Evolutionary conservation across 805 yeast species (phyloP), one percentile per base, ranked within the genome.

Genomic region (Pichia heedii): DNA sequence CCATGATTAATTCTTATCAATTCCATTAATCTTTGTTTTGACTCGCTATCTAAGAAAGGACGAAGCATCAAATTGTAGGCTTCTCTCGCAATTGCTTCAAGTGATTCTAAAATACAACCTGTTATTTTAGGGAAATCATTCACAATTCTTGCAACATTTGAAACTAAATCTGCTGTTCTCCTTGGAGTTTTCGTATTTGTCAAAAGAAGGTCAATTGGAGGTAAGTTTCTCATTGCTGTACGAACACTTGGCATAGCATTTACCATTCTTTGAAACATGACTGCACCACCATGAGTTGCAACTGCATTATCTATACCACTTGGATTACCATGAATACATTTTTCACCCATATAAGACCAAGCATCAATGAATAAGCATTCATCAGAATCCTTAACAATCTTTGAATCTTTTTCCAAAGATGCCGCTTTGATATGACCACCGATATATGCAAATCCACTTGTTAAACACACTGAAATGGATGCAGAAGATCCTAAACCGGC

Each of bases 401-500:
- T 58, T 19, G 73, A 75, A 12, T 62, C 56, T 1, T 53, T 46
- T 3, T 52, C 57, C 20, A 65, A 37, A 0, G 58, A 29, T 3
- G 82, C 75, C 2, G 55, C 52, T 3, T 51, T 40, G 16, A 83
- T 66, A 49, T 74, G 79, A 3, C 74, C 75, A 0, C 85, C 84
- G 20, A 81, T 57, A 29, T 76, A 63, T 3, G 80, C 66, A 57
- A 90, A 67, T 0, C 93, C 94, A 15, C 90, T 68, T 0, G 95
- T 74, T 32, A 93, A 58, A 55, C 93, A 81, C 4, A 93, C 97
- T 1, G 94, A 77, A 16, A 86, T 75, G 2, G 96, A 79, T 0
- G 97, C 97, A 37, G 95, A 84, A 1, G 96, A 85, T 0, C 98
- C 98, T 39, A 93, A 70, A 0, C 98, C 98, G 1, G 98, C 97